phyloP scores from a whole-genome alignment of 352 stramenopile genomes.

The Globisporangium solare region DNA sequence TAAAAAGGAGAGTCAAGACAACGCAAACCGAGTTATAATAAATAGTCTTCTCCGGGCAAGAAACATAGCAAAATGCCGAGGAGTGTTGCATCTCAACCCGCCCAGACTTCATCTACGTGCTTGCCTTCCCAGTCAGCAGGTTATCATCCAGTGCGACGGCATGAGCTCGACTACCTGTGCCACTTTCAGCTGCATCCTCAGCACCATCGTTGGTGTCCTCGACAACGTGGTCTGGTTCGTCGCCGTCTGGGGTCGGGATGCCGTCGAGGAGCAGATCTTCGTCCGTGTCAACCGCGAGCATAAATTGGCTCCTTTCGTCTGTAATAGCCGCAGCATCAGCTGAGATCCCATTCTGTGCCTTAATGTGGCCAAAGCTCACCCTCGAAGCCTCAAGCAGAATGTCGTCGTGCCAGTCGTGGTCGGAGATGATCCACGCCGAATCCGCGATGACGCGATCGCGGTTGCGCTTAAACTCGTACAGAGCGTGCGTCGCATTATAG shows the following conservation, averaged over 20 bases:
- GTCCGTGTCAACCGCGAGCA: constrained; percentile 1
- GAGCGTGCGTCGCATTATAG: constrained; percentile 45
- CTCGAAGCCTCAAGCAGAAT: not conserved
- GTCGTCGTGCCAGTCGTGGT: constrained; percentile 2
- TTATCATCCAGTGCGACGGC: no score
- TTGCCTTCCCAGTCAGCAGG: no score
- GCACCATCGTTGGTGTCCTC: no score
- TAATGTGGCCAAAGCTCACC: no score
- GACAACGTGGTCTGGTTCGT: not conserved
- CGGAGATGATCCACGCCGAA: constrained; percentile 30
- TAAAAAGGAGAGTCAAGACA: no score
- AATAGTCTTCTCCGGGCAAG: no score
- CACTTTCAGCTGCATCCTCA: no score
- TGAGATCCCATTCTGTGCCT: not conserved
- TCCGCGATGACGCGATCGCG: constrained; percentile 11
- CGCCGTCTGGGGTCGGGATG: not conserved
- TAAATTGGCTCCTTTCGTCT: not conserved
- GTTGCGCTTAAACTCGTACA: constrained; percentile 51
- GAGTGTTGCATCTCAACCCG: no score
- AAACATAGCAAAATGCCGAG: no score
- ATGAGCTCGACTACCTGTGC: no score
- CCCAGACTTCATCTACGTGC: no score
- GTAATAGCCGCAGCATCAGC: not conserved
- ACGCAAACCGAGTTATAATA: no score
- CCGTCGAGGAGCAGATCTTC: constrained; percentile 1